Evolutionary conservation across 2,329 filamentous ascomycete species (phyloP), one percentile per base, ranked within the genome.

Genomic region (Calonectria pauciramosa): DNA sequence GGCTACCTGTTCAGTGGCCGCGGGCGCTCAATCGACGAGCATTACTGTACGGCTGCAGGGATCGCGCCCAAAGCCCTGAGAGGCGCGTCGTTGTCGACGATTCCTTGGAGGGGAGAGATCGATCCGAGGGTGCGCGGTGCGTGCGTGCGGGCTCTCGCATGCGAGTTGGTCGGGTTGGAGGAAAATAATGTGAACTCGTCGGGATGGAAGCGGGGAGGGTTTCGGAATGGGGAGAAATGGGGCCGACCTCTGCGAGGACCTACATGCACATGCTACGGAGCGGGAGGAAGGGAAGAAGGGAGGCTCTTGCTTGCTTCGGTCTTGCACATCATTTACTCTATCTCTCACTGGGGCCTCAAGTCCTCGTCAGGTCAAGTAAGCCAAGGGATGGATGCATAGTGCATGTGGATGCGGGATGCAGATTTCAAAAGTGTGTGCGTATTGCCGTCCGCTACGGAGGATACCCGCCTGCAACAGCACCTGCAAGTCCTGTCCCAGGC

Each of bases 211-310:
- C 66, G 51, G 66, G 66, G 66, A 44, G 51, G 36, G 67, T 69
- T 69, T 69, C 67, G 67, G 67, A 69, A 60, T 59, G 68, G 68
- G 38, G 49, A 41, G 44, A 70, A 49, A 70, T 54, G 47, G 68
- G 56, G 68, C 68, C 56, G 59, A 65, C 51, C 18, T 23, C 54
- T 47, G n/a, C 34, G 32, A 59, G 20, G 32, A 38, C 54, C 32
- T 47, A 23, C 20, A 32, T 32, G 30, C 30, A 32, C 30, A 38
- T 34, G 32, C 30, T 34, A 13, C 32, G 54, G 44, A 47, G 44
- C 64, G 52, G 59, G 67, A 72, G 38, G 47, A 65, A 59, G 67
- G 47, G 23, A 47, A 52, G 44, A 51, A 67, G 44, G 28, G 23
- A 64, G 47, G 51, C 23, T 54, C 52, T 32, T 71, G 28, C 52